Conservation (phyloP, 148 eudicot species). For the Vaccinium macrocarpon region DNA sequence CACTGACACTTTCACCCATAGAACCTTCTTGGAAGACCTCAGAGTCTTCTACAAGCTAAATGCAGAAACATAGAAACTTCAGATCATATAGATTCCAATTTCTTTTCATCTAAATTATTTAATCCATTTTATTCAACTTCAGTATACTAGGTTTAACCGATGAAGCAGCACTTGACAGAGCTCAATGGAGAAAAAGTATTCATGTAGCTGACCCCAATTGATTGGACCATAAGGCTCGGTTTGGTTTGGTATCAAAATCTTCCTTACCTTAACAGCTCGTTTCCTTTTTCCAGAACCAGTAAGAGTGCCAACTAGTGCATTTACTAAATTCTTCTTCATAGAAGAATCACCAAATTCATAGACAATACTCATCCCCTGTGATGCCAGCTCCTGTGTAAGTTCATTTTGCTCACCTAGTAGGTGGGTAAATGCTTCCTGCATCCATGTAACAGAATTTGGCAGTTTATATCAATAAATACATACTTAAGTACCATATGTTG, state of each 20-base stretch:
- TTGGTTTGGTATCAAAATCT: neutral
- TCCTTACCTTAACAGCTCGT: conserved; percentile 82
- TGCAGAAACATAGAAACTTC: conserved; percentile 7
- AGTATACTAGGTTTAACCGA: too few species aligned
- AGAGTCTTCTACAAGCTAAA: conserved; percentile 85
- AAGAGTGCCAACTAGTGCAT: conserved; percentile 88
- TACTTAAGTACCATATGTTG: neutral
- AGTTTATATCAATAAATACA: neutral
- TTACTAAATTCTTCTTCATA: conserved; percentile 84
- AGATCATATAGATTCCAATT: neutral
- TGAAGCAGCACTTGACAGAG: too few species aligned
- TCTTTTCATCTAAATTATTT: neutral
- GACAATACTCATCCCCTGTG: conserved; percentile 96
- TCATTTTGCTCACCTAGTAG: conserved; percentile 91
- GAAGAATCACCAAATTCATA: conserved; percentile 86
- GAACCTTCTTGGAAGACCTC: conserved; percentile 92
- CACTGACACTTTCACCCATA: conserved; percentile 80
- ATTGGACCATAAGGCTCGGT: too few species aligned
- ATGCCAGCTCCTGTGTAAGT: conserved; percentile 92
- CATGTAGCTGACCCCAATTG: too few species aligned
- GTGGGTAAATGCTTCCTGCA: conserved; percentile 96
- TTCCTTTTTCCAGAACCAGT: conserved; percentile 98
- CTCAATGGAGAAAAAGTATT: too few species aligned
- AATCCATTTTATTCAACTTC: neutral
- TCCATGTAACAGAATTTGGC: neutral